Base-by-base conservation (phyloP, 441 rosid species). In the Biscutella laevigata region DNA sequence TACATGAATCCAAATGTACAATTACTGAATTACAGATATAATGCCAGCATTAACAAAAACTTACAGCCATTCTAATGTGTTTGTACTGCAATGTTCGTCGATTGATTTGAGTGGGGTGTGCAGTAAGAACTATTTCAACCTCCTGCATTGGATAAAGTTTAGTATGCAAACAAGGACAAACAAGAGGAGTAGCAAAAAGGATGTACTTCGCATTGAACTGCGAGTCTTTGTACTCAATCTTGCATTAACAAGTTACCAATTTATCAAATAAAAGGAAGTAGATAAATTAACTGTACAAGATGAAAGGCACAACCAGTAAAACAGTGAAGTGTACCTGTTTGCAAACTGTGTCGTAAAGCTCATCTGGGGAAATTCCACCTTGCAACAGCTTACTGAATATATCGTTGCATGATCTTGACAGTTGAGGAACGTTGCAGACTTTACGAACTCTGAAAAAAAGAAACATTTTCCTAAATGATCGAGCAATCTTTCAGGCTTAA, bases 41-140 rank as follows among this genome's bases (percentile, higher is more conserved):
- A 50, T 35, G 17, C 41, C 39, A 41, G 30, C 35, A 20, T 12
- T n/a, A 29, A 22, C 28, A 46, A 64, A 5, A 46, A 57, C 94
- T 80, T 72, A 89, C 95, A 50, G 95, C 86, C 57, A 90, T 83
- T 70, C 94, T 90, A 28, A 86, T 69, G 77, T 86, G 95, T 68
- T 90, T 90, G 64, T 90, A 86, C 75, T 90, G 97, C 74, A 86
- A 80, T 42, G 95, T 90, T 45, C 95, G 81, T 4, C 95, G 86
- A 41, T 81, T 82, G 57, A 86, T 84, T 72, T 90, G 97, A 63
- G 97, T 90, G 47, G 97, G 97, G 65, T 90, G 97, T 46, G 98
- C 98, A 40, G 98, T 90, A 41, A 90, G 95, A 72, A 90, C 98
- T 59, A 90, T 87, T 78, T 90, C 98, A 64, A 90, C 84, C 71